Conservation (phyloP, 2,329 filamentous ascomycete genomes). For the Coniochaeta ligniaria region DNA sequence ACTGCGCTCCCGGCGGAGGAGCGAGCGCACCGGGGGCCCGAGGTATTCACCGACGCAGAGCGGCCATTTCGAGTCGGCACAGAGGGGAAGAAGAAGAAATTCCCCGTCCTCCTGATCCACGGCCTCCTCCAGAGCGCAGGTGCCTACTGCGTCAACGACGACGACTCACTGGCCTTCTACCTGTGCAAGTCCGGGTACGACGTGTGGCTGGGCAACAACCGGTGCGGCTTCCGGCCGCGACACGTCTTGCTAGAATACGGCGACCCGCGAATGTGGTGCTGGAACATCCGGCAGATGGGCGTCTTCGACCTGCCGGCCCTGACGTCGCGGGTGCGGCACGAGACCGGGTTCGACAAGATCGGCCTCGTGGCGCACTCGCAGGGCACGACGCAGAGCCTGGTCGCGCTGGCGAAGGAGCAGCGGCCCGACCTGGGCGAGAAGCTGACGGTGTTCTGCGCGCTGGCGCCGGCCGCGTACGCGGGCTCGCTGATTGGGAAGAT, state of each 20-base stretch:
- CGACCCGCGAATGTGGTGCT: conserved; percentile 92
- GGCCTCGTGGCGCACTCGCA: conserved; percentile 84
- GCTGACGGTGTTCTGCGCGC: conserved; percentile 82
- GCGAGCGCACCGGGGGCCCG: conserved; percentile 48
- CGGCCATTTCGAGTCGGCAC: conserved; percentile 23
- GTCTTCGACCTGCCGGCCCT: conserved; percentile 81
- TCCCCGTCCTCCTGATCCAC: conserved; percentile 81
- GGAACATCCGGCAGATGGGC: conserved; percentile 94
- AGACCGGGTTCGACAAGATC: conserved; percentile 78
- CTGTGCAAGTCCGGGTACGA: conserved; percentile 89
- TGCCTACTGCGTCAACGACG: conserved; percentile 84
- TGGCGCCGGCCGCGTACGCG: conserved; percentile 86
- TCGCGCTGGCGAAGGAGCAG: conserved; percentile 85
- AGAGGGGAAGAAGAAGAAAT: conserved; percentile 54
- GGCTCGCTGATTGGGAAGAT: conserved; percentile 78
- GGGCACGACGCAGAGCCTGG: conserved; percentile 81
- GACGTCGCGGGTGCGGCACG: conserved; percentile 67
- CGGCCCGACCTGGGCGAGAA: conserved; percentile 75
- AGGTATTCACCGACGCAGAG: conserved; percentile 47
- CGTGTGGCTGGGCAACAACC: conserved; percentile 92
- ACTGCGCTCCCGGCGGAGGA: conserved; percentile 39
- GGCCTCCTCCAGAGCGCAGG: conserved; percentile 83
- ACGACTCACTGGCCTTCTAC: conserved; percentile 84
- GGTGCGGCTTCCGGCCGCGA: conserved; percentile 75
- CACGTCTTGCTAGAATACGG: conserved; percentile 63